phyloP scores from a whole-genome alignment of 106 monocot species.

The Amphibolis antarctica region DNA sequence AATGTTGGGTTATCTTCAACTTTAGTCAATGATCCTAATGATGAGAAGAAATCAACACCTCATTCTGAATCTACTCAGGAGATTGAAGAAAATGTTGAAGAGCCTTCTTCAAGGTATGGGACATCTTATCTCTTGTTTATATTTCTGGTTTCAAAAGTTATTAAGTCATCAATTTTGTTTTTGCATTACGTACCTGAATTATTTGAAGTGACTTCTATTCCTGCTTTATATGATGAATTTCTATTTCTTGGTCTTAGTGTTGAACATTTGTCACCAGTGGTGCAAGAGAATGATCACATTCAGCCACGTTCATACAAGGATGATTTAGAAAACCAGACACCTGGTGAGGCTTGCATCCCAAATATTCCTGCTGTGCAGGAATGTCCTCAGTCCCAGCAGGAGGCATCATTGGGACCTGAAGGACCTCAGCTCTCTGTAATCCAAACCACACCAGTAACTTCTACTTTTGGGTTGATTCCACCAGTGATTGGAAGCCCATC shows the following conservation, averaged over 20 bases:
- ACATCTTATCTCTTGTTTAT: background rate
- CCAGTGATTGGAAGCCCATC: constrained; percentile 43
- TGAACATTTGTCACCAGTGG: constrained; percentile 22
- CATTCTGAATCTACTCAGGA: constrained; percentile 30
- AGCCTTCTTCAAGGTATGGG: constrained; percentile 35
- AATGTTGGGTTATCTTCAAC: constrained; percentile 25
- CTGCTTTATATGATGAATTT: background rate
- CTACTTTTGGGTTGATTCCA: constrained; percentile 45
- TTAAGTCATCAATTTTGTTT: too few relatives aligned
- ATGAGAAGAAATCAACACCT: constrained; percentile 21
- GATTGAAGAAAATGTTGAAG: constrained; percentile 32
- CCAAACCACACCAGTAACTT: constrained; percentile 38
- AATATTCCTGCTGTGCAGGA: constrained; percentile 18
- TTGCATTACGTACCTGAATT: too few relatives aligned
- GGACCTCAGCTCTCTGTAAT: constrained; percentile 32
- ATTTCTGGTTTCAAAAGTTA: too few relatives aligned
- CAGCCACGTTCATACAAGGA: constrained; percentile 16
- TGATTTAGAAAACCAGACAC: constrained; percentile 25
- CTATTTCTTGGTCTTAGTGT: constrained; percentile 18
- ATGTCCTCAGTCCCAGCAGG: constrained; percentile 31
- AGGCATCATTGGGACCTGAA: constrained; percentile 11
- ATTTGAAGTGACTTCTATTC: too few relatives aligned
- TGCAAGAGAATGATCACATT: constrained; percentile 24
- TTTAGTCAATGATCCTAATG: constrained; percentile 21
- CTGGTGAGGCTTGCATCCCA: constrained; percentile 13